Percentiles rank a stretch among this genome's conserved stretches.
Evolutionary conservation across 495 filamentous ascomycete genomes (phyloP).

Genomic region (Podospora pseudoanserina): DNA sequence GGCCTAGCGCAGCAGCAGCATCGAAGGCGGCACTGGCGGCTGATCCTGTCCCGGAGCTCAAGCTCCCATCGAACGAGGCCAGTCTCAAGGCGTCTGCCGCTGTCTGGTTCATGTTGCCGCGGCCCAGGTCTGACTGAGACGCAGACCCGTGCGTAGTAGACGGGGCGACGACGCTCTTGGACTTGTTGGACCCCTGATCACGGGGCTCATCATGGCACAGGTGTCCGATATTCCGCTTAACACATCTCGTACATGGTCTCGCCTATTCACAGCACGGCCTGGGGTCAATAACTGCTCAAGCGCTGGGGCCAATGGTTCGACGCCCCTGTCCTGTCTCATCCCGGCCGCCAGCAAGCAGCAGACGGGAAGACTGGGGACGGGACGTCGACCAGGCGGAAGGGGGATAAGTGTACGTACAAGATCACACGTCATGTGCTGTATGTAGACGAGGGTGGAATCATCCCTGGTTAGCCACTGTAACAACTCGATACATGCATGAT

Average conservation of each 20-base stretch:
- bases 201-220: conserved; percentile 97
- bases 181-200: conserved; percentile 62
- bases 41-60: conserved; percentile 36
- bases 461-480: conserved; percentile 31
- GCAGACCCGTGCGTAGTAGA: conserved; percentile 55
- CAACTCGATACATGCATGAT: conserved; percentile 14
- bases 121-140: conserved; percentile 40
- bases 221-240: conserved; percentile 98
- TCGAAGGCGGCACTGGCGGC: conserved; percentile 41
- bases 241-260: conserved; percentile 93
- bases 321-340: not conserved
- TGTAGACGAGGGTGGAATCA: conserved; percentile 41
- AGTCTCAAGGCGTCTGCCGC: conserved; percentile 39
- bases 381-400: conserved; percentile 23
- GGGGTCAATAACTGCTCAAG: conserved; percentile 26
- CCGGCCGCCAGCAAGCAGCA: not conserved
- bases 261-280: conserved; percentile 53
- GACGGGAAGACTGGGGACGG: not conserved
- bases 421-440: conserved; percentile 99
- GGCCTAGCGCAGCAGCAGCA: conserved; percentile 39
- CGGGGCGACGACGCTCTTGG: conserved; percentile 64
- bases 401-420: conserved; percentile 70
- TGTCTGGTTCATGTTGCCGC: conserved; percentile 39
- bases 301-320: conserved; percentile 15
- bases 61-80: conserved; percentile 38